Evolutionary conservation across 495 filamentous ascomycete species (phyloP), one percentile per base, ranked within the genome.

Genomic region (Aspergillus hancockii): DNA sequence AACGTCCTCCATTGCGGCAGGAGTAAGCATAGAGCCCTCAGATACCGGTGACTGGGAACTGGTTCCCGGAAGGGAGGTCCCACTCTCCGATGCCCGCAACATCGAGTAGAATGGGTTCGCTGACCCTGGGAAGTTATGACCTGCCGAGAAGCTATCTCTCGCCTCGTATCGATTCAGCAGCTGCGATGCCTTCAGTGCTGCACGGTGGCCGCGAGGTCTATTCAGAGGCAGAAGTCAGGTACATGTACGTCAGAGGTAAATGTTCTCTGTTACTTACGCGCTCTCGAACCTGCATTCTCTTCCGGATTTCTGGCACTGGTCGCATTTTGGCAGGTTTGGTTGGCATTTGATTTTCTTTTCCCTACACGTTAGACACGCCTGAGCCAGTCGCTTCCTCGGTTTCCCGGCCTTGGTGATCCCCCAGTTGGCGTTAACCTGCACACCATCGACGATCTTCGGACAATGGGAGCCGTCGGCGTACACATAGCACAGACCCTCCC

Each of bases 291-390:
- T 85, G 84, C 92, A 97, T 28, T 87, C 81, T 49, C 89, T 81
- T 19, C 90, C 89, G 63, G 90, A 91, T 72, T 96, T 97, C 67
- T 93, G 89, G 70, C 92, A 97, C 68, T 96, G 92, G 55, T 90
- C 84, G 66, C 92, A 97, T 58, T 89, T 88, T 31, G 89, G 89
- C 56, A 86, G 85, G 61, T 90, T 92, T 8, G 91, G 92, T 58
- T 96, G 92, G 64, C 92, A 97, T 71, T 94, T 96, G 76, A 96
- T 94, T 79, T 97, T 97, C 84, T 97, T 97, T 73, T 96, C 91
- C 30, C 92, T 85, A 70, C 92, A 97, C 10, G 90, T 93, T 52
- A 93, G 79, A 66, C 92, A 97, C 16, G 92, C 92, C 62, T 94
- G 91, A 31, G 91, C 91, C 16, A 96, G 78, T 47, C 92, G 81